A percentile compares a stretch with the other conserved stretches of the same genome.
These are phyloP conservation scores for Arthrobotrys entomopaga DNA, from an alignment of 2,329 filamentous ascomycete genomes.

Conservation along the genomic window DNA sequence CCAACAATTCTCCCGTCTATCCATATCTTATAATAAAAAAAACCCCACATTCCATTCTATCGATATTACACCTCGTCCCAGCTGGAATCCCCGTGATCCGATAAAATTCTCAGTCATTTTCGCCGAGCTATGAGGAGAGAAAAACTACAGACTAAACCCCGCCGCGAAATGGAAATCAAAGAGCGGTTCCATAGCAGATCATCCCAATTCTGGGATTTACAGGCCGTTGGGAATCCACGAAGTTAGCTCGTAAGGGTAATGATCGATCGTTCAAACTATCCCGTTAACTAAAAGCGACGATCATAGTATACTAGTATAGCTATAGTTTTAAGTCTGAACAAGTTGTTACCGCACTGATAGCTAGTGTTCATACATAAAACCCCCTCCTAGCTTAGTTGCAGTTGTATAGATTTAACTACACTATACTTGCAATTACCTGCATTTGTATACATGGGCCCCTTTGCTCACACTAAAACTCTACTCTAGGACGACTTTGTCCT, in stretches of 20 bases:
- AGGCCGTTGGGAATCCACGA: background rate
- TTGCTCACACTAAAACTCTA: background rate
- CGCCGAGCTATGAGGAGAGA: conserved; percentile 1
- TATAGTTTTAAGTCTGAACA: conserved; percentile 1
- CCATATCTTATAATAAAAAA: background rate
- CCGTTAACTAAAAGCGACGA: background rate
- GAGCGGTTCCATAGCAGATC: conserved; percentile 18
- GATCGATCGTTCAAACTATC: conserved; percentile 9
- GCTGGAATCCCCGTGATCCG: background rate
- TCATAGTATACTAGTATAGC: no score
- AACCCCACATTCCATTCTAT: background rate
- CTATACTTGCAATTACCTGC: no score
- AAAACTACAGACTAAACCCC: conserved; percentile 17
- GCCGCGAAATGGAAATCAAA: conserved; percentile 37
- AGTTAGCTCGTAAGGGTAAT: conserved; percentile 27
- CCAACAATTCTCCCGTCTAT: no score
- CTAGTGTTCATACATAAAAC: background rate
- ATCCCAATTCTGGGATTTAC: conserved; percentile 10
- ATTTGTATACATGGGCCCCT: no score
- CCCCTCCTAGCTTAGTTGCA: background rate
- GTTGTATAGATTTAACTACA: no score
- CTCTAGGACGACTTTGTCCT: background rate
- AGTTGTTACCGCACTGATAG: background rate
- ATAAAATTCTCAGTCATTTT: background rate
- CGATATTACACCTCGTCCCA: background rate